Base-by-base conservation (phyloP, 805 yeast genomes). In the Candida schatavii region DNA sequence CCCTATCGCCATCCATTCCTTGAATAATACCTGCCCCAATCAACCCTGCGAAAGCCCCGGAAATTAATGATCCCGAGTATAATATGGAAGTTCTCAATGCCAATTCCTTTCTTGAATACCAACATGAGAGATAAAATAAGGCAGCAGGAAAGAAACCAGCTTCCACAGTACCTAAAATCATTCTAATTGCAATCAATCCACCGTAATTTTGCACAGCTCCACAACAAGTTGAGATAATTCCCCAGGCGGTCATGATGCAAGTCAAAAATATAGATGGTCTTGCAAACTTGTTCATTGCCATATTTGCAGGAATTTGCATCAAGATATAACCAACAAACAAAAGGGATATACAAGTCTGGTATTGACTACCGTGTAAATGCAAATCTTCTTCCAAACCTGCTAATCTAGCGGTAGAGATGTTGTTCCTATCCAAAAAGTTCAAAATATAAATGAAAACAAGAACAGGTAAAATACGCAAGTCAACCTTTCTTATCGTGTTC, bases 1-100 rank as follows among this genome's bases (percentile, higher is more conserved):
- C 76, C 15, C 59, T 58, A 28, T 41, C 50, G 9, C 72, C 70
- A 40, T 70, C 72, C 61, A 70, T 55, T 37, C 63, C 60, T 30
- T 72, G 56, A 35, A 76, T 58, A 37, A 77, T 76, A 27, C 79
- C 83, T 23, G 77, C 75, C 9, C 79, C 78, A 42, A 78, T 73
- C 42, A 77, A 62, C 9, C 81, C 81, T n/a, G 78, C 64, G 46
- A 75, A 72, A 1, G 81, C 81, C 34, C 82, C 79, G 23, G 79
- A 70, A 43, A 68, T 59, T 39, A 74, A 61, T 7, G 78, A 70
- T 20, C 82, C 81, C 17, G 77, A 68, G 50, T 74, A 73, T 33
- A 76, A 60, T 41, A 77, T 61, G 7, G 81, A 69, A 39, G 75
- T 73, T 49, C 83, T 62, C 37, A 72, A 57, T 15, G 80, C 68